Conservation (phyloP, 306 rosid genomes). For the Mimosa pudica region DNA sequence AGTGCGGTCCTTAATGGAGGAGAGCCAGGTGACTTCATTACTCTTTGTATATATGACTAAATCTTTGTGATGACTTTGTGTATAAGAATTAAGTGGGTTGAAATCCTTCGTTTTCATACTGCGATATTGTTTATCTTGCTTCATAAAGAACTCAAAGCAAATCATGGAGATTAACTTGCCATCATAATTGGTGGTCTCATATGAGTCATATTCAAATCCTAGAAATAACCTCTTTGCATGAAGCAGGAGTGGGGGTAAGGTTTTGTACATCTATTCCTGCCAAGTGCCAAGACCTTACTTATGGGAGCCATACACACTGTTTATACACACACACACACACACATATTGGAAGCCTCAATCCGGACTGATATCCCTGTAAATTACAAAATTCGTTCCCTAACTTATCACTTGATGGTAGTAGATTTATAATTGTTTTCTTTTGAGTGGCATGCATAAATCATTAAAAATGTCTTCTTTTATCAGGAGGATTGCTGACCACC, state of each 20-base stretch:
- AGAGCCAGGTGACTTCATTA: conserved; percentile 54
- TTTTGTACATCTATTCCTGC: no score
- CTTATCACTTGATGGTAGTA: background rate
- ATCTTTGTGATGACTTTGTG: conserved; percentile 9
- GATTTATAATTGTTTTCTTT: background rate
- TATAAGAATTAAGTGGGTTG: background rate
- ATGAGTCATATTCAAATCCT: no score
- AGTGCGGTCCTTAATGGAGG: conserved; percentile 87
- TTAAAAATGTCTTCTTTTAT: background rate
- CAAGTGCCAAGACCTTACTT: no score
- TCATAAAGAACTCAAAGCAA: background rate
- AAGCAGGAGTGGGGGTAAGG: no score
- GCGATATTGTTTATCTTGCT: background rate
- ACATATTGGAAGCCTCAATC: background rate
- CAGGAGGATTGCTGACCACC: conserved; percentile 10
- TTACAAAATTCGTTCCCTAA: conserved; percentile 8
- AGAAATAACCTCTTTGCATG: no score
- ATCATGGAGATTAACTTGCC: background rate
- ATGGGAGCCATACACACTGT: no score
- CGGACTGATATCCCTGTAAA: background rate
- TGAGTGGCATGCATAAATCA: background rate
- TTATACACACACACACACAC: background rate
- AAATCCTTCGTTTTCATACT: background rate
- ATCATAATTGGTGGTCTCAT: no score
- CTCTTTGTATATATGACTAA: background rate